Evolutionary conservation across 257 asterid genomes (phyloP).

Genomic region (Jasminum sambac): DNA sequence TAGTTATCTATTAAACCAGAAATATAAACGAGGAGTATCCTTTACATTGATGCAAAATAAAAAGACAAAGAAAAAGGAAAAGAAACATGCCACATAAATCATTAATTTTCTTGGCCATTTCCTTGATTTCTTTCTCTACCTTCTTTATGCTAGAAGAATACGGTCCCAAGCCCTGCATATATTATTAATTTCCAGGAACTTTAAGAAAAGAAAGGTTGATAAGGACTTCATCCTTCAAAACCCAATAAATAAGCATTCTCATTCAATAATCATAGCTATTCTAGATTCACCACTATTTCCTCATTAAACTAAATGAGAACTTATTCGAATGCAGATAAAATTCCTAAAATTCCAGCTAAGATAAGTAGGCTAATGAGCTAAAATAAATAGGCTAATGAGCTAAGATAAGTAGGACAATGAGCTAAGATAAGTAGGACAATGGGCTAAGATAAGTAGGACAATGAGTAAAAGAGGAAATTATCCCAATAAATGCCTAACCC

Average conservation of each 20-base stretch:
- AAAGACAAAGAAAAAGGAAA: background rate
- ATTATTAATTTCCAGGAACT: slow-evolving; percentile 8
- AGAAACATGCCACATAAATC: slow-evolving; percentile 72
- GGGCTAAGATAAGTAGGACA: background rate
- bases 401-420: too few species aligned
- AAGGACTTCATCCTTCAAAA: background rate
- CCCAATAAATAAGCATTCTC: background rate
- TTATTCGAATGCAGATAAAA: background rate
- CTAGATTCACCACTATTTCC: background rate
- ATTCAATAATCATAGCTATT: background rate
- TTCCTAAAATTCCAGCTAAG: background rate
- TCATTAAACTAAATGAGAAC: background rate
- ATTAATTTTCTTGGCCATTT: slow-evolving; percentile 84
- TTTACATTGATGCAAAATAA: too few species aligned
- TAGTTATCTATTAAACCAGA: background rate
- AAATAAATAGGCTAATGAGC: too few species aligned
- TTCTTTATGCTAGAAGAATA: slow-evolving; percentile 80
- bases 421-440: too few species aligned
- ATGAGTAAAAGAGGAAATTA: background rate
- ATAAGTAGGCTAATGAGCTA: too few species aligned
- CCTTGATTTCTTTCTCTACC: slow-evolving; percentile 86
- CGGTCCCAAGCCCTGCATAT: slow-evolving; percentile 82
- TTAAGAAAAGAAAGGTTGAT: slow-evolving; percentile 18
- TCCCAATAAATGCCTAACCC: background rate
- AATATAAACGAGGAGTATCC: background rate